These are phyloP conservation scores for Phytophthora agathidicida DNA, from an alignment of 352 stramenopile genomes.

Conservation along the genomic window DNA sequence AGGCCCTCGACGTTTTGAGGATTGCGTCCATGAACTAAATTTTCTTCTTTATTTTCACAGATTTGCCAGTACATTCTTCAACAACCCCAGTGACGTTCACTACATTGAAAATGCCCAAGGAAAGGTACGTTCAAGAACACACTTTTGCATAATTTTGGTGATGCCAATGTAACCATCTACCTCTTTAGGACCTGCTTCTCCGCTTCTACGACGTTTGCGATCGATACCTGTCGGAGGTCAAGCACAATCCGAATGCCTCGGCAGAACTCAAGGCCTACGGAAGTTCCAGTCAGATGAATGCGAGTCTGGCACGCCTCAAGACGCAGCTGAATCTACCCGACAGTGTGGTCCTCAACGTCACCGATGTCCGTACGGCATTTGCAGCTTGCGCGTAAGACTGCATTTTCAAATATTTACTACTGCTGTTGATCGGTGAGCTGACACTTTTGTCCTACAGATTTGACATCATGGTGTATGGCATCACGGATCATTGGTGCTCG, in stretches of 20 bases:
- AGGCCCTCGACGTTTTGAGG: not conserved
- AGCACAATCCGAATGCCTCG: conserved; percentile 53
- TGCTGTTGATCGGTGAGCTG: not conserved
- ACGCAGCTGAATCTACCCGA: conserved; percentile 45
- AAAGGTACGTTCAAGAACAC: conserved; percentile 32
- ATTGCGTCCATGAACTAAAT: not conserved
- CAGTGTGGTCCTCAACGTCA: conserved; percentile 31
- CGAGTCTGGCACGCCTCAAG: conserved; percentile 34
- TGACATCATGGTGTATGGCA: conserved; percentile 65
- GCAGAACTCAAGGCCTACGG: conserved; percentile 49
- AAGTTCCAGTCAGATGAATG: conserved; percentile 37
- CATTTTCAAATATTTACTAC: not conserved
- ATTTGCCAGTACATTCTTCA: conserved; percentile 67
- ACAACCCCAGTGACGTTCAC: conserved; percentile 52
- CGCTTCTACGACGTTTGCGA: conserved; percentile 78
- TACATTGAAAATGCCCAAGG: conserved; percentile 56
- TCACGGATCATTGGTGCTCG: conserved; percentile 63
- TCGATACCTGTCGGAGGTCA: conserved; percentile 61
- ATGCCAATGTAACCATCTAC: not conserved
- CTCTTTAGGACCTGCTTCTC: conserved; percentile 49
- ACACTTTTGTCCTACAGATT: conserved; percentile 40
- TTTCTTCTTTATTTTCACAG: conserved; percentile 20
- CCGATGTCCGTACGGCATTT: conserved; percentile 57
- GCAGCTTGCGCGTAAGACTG: conserved; percentile 63
- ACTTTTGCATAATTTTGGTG: not conserved